Percentiles rank a stretch among this genome's conserved stretches.
phyloP scores from a whole-genome alignment of 495 filamentous ascomycete species.

The Penicillium psychrofluorescens region DNA sequence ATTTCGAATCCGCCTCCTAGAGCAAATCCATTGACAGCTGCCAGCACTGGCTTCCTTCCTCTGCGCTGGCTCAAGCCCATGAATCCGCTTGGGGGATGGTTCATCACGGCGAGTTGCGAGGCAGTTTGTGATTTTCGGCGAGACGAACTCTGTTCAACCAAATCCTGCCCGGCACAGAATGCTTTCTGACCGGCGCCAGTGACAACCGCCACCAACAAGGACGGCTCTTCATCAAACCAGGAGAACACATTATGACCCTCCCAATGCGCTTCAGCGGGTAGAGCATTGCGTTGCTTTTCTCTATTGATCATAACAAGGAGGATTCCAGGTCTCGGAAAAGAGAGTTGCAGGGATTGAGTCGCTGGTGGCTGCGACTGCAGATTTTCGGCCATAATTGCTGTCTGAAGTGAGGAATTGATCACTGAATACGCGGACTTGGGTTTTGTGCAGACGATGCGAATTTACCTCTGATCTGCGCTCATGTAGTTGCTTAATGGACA shows the following conservation, averaged over 20 bases:
- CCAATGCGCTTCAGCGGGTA: slow-evolving; percentile 33
- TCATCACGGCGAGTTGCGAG: slow-evolving; percentile 6
- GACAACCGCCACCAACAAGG: slow-evolving; percentile 39
- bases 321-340: slow-evolving; percentile 25
- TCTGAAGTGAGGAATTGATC: background rate
- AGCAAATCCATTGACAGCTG: slow-evolving; percentile 62
- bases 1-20: slow-evolving; percentile 71
- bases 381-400: slow-evolving; percentile 2
- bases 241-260: slow-evolving; percentile 37
- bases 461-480: too few relatives aligned
- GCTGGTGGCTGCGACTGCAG: slow-evolving; percentile 9
- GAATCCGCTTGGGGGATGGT: slow-evolving; percentile 17
- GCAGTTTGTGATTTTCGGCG: slow-evolving; percentile 1
- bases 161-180: slow-evolving; percentile 45
- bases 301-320: slow-evolving; percentile 30
- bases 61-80: slow-evolving; percentile 20
- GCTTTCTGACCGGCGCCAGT: slow-evolving; percentile 43
- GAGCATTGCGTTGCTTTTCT: slow-evolving; percentile 32
- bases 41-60: slow-evolving; percentile 52
- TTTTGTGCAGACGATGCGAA: too few relatives aligned
- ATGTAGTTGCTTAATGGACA: too few relatives aligned
- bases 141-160: slow-evolving; percentile 20
- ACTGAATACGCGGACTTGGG: too few relatives aligned
- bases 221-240: slow-evolving; percentile 44
- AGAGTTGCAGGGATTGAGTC: slow-evolving; percentile 11